Evolutionary conservation across 192 early-diverging fungal species (phyloP).

Genomic region (Rhizophagus clarus): DNA sequence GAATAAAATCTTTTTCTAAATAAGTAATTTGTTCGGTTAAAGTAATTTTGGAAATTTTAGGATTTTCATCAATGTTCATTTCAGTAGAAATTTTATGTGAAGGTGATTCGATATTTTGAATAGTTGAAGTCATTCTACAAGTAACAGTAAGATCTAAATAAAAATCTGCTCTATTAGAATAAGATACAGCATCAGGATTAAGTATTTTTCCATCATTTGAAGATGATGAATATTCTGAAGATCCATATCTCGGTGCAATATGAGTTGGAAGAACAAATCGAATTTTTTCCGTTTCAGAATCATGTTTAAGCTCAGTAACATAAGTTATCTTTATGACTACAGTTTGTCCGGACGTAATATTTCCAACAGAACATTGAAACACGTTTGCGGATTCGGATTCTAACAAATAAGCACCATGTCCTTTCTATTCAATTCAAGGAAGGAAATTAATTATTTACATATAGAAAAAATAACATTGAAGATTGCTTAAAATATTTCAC

Average conservation of each 20-base stretch:
- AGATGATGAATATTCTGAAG: too few species aligned
- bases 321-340: constrained; percentile 49
- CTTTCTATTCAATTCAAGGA: neutral
- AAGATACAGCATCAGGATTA: constrained; percentile 4
- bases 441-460: neutral
- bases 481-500: neutral
- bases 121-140: constrained; percentile 29
- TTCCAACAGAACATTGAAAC: constrained; percentile 52
- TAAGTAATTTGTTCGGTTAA: constrained; percentile 35
- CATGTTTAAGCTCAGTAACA: constrained; percentile 49
- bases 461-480: neutral
- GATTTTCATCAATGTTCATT: constrained; percentile 23
- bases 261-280: constrained; percentile 49
- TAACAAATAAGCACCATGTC: constrained; percentile 14
- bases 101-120: constrained; percentile 46
- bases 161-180: neutral
- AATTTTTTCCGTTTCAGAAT: constrained; percentile 48
- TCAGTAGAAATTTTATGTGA: constrained; percentile 44
- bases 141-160: constrained; percentile 34
- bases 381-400: constrained; percentile 34
- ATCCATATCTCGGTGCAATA: constrained; percentile 51
- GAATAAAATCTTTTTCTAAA: constrained; percentile 36
- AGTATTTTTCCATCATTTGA: constrained; percentile 2
- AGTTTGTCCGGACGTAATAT: constrained; percentile 40
- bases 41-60: constrained; percentile 32